Evolutionary conservation across 208 protist genomes (phyloP).

Genomic region (Sergeia podlipaevii): DNA sequence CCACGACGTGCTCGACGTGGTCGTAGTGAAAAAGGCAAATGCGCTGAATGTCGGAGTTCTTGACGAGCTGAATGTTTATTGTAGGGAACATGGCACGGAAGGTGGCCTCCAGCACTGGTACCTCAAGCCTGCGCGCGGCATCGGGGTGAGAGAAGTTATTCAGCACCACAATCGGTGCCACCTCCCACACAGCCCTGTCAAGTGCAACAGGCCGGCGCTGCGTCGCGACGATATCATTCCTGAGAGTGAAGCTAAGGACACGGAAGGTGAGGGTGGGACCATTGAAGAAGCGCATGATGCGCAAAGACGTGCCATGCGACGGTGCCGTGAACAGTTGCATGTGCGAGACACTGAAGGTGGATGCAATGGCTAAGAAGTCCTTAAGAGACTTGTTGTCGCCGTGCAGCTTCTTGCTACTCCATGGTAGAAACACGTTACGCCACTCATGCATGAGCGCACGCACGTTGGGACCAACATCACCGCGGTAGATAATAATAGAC

Average conservation of each 20-base stretch:
- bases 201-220: slow-evolving; percentile 67
- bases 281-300: slow-evolving; percentile 90
- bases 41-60: slow-evolving; percentile 81
- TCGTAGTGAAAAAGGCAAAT: slow-evolving; percentile 89
- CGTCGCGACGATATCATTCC: slow-evolving; percentile 71
- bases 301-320: slow-evolving; percentile 77
- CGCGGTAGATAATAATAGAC: slow-evolving; percentile 90
- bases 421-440: slow-evolving; percentile 87
- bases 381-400: slow-evolving; percentile 89
- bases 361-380: slow-evolving; percentile 80
- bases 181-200: slow-evolving; percentile 61
- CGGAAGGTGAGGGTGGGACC: slow-evolving; percentile 88
- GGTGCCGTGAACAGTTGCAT: slow-evolving; percentile 86
- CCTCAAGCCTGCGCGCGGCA: slow-evolving; percentile 49
- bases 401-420: slow-evolving; percentile 87
- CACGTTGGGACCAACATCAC: slow-evolving; percentile 75
- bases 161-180: slow-evolving; percentile 88
- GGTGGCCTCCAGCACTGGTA: slow-evolving; percentile 78
- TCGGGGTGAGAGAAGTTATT: slow-evolving; percentile 90
- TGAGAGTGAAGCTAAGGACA: slow-evolving; percentile 83
- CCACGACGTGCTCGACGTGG: slow-evolving; percentile 75
- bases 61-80: slow-evolving; percentile 75
- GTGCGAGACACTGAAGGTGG: slow-evolving; percentile 79
- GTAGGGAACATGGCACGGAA: slow-evolving; percentile 84
- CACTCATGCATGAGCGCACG: slow-evolving; percentile 89